These are phyloP conservation scores for Russula abietina DNA, from an alignment of 768 basidiomycete genomes.

Conservation along the genomic window DNA sequence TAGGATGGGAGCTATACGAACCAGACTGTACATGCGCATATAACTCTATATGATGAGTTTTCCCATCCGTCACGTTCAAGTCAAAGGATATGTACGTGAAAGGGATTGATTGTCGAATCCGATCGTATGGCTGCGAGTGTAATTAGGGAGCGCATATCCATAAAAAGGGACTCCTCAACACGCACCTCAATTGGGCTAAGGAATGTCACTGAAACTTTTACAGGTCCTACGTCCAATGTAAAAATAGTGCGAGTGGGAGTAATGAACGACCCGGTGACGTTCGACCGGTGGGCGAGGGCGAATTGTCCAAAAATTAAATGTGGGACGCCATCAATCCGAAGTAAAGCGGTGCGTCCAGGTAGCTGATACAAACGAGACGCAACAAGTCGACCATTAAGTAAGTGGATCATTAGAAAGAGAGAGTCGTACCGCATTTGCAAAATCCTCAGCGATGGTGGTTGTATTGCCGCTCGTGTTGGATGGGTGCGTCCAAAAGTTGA, in stretches of 20 bases:
- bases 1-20: constrained; percentile 11
- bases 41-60: constrained; percentile 29
- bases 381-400: background rate
- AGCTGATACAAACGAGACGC: background rate
- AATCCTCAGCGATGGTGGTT: background rate
- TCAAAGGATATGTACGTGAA: constrained; percentile 31
- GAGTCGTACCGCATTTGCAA: constrained; percentile 1
- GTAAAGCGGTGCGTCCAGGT: constrained; percentile 1
- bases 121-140: constrained; percentile 5
- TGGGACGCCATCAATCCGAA: constrained; percentile 13
- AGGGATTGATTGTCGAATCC: constrained; percentile 30
- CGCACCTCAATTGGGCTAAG: constrained; percentile 22
- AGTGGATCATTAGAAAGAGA: background rate
- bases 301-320: constrained; percentile 3
- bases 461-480: no score
- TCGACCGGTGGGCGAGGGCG: background rate
- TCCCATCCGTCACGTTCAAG: constrained; percentile 27
- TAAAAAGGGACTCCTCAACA: background rate
- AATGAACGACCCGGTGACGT: background rate
- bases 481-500: constrained; percentile 13
- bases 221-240: constrained; percentile 4
- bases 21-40: constrained; percentile 32
- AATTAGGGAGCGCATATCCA: background rate
- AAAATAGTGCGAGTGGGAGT: constrained; percentile 16
- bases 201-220: constrained; percentile 10